phyloP scores from a whole-genome alignment of 192 early-diverging fungal species.

The Chytriomyces sp. region DNA sequence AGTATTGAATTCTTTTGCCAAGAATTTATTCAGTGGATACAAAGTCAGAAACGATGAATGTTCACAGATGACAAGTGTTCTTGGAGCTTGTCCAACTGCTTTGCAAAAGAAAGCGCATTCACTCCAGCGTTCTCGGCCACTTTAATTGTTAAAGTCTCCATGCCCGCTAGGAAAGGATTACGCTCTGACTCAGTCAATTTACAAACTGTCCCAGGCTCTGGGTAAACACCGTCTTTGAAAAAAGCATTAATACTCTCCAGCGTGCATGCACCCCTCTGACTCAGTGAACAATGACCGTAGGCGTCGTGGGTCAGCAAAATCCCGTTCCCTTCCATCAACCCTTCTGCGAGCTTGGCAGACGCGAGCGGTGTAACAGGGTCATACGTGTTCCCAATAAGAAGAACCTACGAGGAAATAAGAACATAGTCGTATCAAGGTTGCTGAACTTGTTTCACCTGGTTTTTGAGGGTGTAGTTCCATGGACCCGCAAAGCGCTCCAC shows the following conservation, averaged over 20 bases:
- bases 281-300: conserved; percentile 47
- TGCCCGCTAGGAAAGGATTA: neutral
- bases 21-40: too few species aligned
- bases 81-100: too few species aligned
- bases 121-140: too few species aligned
- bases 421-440: neutral
- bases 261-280: conserved; percentile 40
- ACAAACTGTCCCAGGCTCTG: neutral
- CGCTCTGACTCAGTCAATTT: neutral
- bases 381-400: conserved; percentile 45
- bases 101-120: too few species aligned
- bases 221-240: conserved; percentile 13
- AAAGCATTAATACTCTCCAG: conserved; percentile 28
- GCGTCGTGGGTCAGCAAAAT: conserved; percentile 39
- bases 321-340: conserved; percentile 33
- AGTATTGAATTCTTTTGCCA: too few species aligned
- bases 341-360: conserved; percentile 22
- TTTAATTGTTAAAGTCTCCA: neutral
- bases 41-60: too few species aligned
- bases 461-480: conserved; percentile 42
- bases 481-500: conserved; percentile 48
- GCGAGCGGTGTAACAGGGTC: conserved; percentile 53
- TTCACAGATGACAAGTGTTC: too few species aligned
- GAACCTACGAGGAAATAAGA: conserved; percentile 5
- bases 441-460: conserved; percentile 23